phyloP scores from a whole-genome alignment of 345 rosid genomes.

The Populus nigra region DNA sequence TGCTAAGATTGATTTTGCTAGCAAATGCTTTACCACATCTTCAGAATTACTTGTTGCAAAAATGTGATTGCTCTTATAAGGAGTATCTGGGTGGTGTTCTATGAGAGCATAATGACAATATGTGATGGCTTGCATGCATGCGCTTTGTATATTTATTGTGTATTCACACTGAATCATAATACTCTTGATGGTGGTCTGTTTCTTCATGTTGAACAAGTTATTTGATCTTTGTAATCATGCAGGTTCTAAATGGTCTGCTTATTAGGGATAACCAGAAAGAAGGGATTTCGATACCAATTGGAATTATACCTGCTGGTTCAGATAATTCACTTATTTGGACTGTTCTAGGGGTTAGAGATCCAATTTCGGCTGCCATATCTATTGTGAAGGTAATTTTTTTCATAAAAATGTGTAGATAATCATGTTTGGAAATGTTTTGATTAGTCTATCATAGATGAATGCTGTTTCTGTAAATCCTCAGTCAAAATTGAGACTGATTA shows the following conservation, averaged over 20 bases:
- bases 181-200: not conserved
- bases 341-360: slow-evolving; percentile 95
- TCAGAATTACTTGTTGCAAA: not conserved
- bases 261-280: slow-evolving; percentile 86
- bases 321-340: slow-evolving; percentile 99
- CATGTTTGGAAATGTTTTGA: not conserved
- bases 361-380: slow-evolving; percentile 90
- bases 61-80: not conserved
- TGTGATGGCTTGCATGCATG: not conserved
- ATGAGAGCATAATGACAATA: not conserved
- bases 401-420: not conserved
- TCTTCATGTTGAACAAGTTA: not conserved
- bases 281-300: slow-evolving; percentile 98
- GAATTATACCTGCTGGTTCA: slow-evolving; percentile 98
- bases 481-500: not conserved
- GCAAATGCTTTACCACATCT: not conserved
- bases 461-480: not conserved
- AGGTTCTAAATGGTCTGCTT: slow-evolving; percentile 96
- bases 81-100: not conserved
- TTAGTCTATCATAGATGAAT: not conserved
- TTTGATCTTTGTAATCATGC: slow-evolving; percentile 26
- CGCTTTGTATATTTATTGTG: not conserved
- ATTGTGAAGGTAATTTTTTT: slow-evolving; percentile 73
- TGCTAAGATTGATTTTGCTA: not conserved
- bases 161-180: not conserved